Evolutionary conservation across 2,329 filamentous ascomycete species (phyloP).

Genomic region (Colletotrichum limetticola): DNA sequence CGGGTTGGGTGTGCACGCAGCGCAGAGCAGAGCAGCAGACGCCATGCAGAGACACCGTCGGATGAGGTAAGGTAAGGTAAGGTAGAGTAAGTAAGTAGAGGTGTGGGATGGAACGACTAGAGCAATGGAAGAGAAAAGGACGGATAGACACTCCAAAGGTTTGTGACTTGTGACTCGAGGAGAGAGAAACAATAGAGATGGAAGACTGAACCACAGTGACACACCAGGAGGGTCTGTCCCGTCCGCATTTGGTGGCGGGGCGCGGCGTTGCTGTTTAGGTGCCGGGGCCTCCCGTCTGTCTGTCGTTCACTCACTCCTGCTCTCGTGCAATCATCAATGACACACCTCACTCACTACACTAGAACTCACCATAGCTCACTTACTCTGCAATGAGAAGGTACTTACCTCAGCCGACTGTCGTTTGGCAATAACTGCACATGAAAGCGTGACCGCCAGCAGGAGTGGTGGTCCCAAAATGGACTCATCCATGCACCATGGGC

Average conservation of each 20-base stretch:
- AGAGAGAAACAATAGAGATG: not conserved
- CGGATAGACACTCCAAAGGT: no score
- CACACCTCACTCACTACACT: not conserved
- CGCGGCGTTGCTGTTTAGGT: constrained; percentile 12
- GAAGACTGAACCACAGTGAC: no score
- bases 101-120: not conserved
- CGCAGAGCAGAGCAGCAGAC: constrained; percentile 21
- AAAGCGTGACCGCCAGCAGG: not conserved
- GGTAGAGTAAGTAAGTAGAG: not conserved
- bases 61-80: not conserved
- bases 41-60: constrained; percentile 10
- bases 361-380: no score
- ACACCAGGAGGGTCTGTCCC: not conserved
- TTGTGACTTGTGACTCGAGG: not conserved
- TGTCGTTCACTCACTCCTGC: not conserved
- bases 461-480: not conserved
- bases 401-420: no score
- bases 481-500: no score
- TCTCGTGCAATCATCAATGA: not conserved
- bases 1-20: constrained; percentile 7
- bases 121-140: not conserved
- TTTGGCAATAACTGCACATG: not conserved
- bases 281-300: constrained; percentile 1
- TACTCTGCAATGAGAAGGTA: no score
- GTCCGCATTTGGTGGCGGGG: constrained; percentile 15